These are phyloP conservation scores for Candida incommunis DNA, from an alignment of 805 yeast species.

Conservation along the genomic window DNA sequence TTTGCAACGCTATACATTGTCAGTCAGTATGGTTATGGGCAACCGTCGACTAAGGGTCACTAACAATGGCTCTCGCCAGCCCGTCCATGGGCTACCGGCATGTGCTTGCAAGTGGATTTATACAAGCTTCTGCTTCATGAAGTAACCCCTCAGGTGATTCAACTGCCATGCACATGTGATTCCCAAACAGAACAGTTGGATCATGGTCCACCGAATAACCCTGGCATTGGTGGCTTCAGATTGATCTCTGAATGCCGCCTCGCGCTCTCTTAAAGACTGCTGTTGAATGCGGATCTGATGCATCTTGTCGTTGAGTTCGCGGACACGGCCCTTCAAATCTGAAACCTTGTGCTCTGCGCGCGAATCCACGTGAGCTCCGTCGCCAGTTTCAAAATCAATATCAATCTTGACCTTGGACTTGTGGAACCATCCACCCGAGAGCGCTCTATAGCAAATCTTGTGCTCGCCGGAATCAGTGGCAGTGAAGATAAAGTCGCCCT, in stretches of 20 bases:
- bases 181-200: constrained; percentile 55
- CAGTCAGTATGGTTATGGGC: too few relatives aligned
- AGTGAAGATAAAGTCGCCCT: constrained; percentile 65
- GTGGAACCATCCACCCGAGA: constrained; percentile 45
- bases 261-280: constrained; percentile 45
- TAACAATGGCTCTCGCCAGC: too few relatives aligned
- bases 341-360: constrained; percentile 40
- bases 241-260: constrained; percentile 61
- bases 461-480: constrained; percentile 80
- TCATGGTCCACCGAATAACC: constrained; percentile 58
- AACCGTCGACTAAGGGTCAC: too few relatives aligned
- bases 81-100: too few relatives aligned
- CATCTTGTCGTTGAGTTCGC: constrained; percentile 42
- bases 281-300: constrained; percentile 53
- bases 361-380: constrained; percentile 45
- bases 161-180: constrained; percentile 66
- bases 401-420: constrained; percentile 50
- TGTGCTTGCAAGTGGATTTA: too few relatives aligned
- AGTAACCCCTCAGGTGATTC: constrained; percentile 63
- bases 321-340: constrained; percentile 40
- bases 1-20: too few relatives aligned
- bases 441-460: constrained; percentile 60
- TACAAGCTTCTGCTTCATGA: constrained; percentile 75
- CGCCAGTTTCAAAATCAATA: constrained; percentile 60
- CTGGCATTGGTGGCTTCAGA: constrained; percentile 63